Base-by-base conservation (phyloP, 306 rosid species). In the Fragaria ananassa region DNA sequence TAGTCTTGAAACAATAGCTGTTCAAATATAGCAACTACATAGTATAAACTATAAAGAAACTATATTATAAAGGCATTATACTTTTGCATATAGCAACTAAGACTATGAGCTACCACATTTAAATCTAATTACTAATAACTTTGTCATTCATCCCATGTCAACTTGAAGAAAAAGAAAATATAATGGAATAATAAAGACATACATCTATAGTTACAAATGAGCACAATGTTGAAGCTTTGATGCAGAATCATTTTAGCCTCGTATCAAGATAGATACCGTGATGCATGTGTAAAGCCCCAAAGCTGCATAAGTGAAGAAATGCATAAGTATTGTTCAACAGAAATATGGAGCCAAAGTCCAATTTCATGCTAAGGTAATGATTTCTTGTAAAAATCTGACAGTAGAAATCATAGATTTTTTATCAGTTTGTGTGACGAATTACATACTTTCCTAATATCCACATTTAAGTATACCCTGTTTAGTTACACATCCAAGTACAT, bases 221-320 rank as follows among this genome's bases (percentile, higher is more conserved):
- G 27, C 9, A 19, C 23, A 53, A 71, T 54, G 68, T 18, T 15
- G 45, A 34, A 34, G 44, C 68, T 63, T 63, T 4, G 44, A n/a
- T 34, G 68, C 8, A 5, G 29, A 53, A 74, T 56, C 76, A 65
- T 46, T 84, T 77, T 83, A 72, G 62, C 78, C 54, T 80, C 71
- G 74, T 15, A 44, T 83, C 80, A 82, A 66, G 80, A 23, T 29
- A 85, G 86, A 86, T 87, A 91, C 71, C 77, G 83, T 29, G 93
- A 93, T 35, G 88, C 84, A 81, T 95, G 99, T n/a, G 90, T 80
- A 69, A 96, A 96, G 74, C 99, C 98, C 99, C 99, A 96, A 68
- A 96, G 84, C 99, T 96, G 98, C 92, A 87, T 39, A 50, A 41
- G 72, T 1, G 4, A 70, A 76, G 14, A 25, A 23, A 71, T 5